Evolutionary conservation across 2,329 filamentous ascomycete genomes (phyloP), one percentile per base, ranked within the genome.

Genomic region (Xenosphaeropsis pyriputrescens): DNA sequence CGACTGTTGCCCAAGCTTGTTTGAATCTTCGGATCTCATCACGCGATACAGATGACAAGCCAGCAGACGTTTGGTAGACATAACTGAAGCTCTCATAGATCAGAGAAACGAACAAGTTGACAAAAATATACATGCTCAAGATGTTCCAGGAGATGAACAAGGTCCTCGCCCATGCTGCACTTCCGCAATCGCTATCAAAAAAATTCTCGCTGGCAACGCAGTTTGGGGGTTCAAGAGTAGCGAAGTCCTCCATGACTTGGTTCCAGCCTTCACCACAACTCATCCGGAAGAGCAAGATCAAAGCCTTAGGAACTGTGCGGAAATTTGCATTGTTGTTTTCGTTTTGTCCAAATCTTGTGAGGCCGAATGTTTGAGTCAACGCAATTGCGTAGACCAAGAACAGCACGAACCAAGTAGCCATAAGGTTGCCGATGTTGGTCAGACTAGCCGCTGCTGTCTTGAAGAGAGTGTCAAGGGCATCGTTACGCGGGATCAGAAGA

Each of bases 21-120:
- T 98, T 98, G 72, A 95, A 98, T 5, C 89, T 79, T 34, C 91
- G 79, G 46, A 96, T 86, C 57, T 98, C 91, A 50, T 95, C 86
- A 46, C 91, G 74, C 50, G 85, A 93, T 50, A 98, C 80, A 43
- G 83, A 80, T 5, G 83, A 85, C 49, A 95, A 70, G n/a, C 86
- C 85, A 52, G 84, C 94, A 43, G 89, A 95, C 45, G 86, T 76
- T 62, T 98, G 93, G 57, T 96, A 98, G 45, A 98, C 91, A 53
- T 98, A 98, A 57, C 86, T 94, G 68, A 98, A 98, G 60, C 88
- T 96, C 64, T 98, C 91, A 62, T 93, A 98, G 49, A 98, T 98
- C 56, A 98, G 76, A 35, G 91, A 98, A 41, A 98, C 89, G 58
- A 98, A 98, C 54, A 98, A 64, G 53, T 89, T 95, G 54, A 96